phyloP scores from a whole-genome alignment of 1,139 yeast genomes.

The Cylindricascospora bacillispora region DNA sequence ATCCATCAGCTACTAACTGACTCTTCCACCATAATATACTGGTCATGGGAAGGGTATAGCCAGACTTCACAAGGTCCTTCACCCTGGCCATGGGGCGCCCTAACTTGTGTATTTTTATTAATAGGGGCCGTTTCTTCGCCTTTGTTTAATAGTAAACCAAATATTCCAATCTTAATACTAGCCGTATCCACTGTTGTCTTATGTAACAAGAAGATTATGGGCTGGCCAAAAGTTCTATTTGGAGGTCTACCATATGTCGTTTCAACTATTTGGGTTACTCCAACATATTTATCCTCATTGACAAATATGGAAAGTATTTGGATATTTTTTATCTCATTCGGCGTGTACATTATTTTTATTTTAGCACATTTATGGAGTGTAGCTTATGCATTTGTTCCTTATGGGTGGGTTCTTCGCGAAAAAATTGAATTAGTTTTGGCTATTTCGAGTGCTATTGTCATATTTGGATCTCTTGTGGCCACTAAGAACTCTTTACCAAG shows the following conservation, averaged over 20 bases:
- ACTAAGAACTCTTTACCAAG: slow-evolving; percentile 1
- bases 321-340: slow-evolving; percentile 45
- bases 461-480: slow-evolving; percentile 24
- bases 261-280: slow-evolving; percentile 52
- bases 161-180: slow-evolving; percentile 23
- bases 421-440: slow-evolving; percentile 65
- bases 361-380: slow-evolving; percentile 93
- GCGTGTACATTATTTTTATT: slow-evolving; percentile 42
- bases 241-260: slow-evolving; percentile 62
- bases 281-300: slow-evolving; percentile 47
- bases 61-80: slow-evolving; percentile 57
- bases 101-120: slow-evolving; percentile 48
- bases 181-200: slow-evolving; percentile 33
- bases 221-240: slow-evolving; percentile 64
- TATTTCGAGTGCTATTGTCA: slow-evolving; percentile 36
- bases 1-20: slow-evolving; percentile 69
- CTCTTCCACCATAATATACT: slow-evolving; percentile 68
- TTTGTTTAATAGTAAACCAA: slow-evolving; percentile 19
- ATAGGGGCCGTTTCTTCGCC: slow-evolving; percentile 37
- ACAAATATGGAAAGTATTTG: slow-evolving; percentile 48
- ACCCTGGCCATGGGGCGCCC: slow-evolving; percentile 77
- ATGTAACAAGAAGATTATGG: slow-evolving; percentile 25
- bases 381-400: slow-evolving; percentile 97
- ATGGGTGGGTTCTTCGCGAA: slow-evolving; percentile 78
- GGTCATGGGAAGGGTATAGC: slow-evolving; percentile 96